Percentiles rank a stretch among this genome's conserved stretches.
Evolutionary conservation across 73 alveolate species (phyloP).

Genomic region (Paramecium bursaria): DNA sequence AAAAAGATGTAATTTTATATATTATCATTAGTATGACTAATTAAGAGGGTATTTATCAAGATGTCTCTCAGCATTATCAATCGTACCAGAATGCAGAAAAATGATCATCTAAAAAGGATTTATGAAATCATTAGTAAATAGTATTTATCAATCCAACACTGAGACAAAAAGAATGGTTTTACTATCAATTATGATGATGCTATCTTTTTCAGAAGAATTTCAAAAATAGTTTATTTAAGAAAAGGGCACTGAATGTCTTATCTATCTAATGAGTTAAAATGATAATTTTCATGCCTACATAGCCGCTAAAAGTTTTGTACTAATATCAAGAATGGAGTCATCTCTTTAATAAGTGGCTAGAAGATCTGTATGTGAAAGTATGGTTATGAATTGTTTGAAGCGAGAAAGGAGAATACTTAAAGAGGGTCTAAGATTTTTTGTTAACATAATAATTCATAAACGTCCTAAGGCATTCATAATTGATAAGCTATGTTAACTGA

Average conservation of each 20-base stretch:
- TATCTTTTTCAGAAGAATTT: constrained; percentile 58
- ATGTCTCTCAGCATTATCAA: constrained; percentile 52
- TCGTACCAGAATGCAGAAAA: constrained; percentile 65
- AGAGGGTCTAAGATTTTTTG: constrained; percentile 69
- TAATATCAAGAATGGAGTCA: constrained; percentile 64
- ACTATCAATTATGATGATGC: constrained; percentile 67
- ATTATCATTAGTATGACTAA: constrained; percentile 36
- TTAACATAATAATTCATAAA: constrained; percentile 64
- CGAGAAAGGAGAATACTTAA: constrained; percentile 69
- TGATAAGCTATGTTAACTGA: constrained; percentile 23
- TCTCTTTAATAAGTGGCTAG: constrained; percentile 51
- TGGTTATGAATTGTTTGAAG: constrained; percentile 16
- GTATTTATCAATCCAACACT: constrained; percentile 57
- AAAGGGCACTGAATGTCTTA: constrained; percentile 64
- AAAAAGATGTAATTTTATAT: background rate
- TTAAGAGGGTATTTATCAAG: constrained; percentile 66
- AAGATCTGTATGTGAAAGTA: constrained; percentile 57
- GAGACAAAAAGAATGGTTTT: constrained; percentile 69
- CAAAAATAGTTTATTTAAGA: constrained; percentile 48
- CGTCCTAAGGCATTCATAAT: constrained; percentile 52
- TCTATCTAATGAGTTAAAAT: constrained; percentile 48
- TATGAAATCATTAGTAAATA: constrained; percentile 61
- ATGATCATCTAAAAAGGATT: constrained; percentile 24
- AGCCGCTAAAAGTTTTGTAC: constrained; percentile 66
- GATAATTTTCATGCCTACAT: constrained; percentile 63